Conservation (phyloP, 169 alveolate genomes). For the Hepatocystis sp. region DNA sequence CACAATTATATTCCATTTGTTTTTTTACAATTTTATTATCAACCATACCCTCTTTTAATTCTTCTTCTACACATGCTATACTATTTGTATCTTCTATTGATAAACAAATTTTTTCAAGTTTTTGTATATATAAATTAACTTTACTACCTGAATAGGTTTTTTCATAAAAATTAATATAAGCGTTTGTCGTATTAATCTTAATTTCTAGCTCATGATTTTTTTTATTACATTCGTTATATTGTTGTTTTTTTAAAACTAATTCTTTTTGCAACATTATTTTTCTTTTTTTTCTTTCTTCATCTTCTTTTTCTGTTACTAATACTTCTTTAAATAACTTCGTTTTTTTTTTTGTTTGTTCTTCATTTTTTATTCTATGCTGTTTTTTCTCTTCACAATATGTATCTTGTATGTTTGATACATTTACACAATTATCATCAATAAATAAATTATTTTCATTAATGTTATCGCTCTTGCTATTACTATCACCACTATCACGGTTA, state of each 20-base stretch:
- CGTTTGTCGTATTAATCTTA: slow-evolving; percentile 14
- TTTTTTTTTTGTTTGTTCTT: background rate
- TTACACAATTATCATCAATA: too few relatives aligned
- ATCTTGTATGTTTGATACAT: too few relatives aligned
- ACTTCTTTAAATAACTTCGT: background rate
- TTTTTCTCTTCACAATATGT: too few relatives aligned
- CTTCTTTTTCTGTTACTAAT: background rate
- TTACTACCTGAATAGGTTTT: background rate
- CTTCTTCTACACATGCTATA: background rate
- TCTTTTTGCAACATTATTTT: background rate
- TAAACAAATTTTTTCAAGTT: slow-evolving; percentile 6
- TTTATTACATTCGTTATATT: slow-evolving; percentile 17
- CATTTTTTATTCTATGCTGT: too few relatives aligned
- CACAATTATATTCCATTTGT: too few relatives aligned
- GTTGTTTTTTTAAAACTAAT: slow-evolving; percentile 25
- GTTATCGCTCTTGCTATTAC: too few relatives aligned
- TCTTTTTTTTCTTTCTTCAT: slow-evolving; percentile 13
- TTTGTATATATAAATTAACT: slow-evolving; percentile 1
- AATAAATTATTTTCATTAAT: too few relatives aligned
- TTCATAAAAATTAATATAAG: slow-evolving; percentile 1
- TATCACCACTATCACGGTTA: too few relatives aligned
- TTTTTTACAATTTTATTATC: too few relatives aligned
- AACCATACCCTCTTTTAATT: background rate
- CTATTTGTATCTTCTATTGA: background rate
- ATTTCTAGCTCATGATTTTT: slow-evolving; percentile 19